These are phyloP conservation scores for Microascus cirrosus DNA, from an alignment of 2,329 filamentous ascomycete species.

Conservation along the genomic window DNA sequence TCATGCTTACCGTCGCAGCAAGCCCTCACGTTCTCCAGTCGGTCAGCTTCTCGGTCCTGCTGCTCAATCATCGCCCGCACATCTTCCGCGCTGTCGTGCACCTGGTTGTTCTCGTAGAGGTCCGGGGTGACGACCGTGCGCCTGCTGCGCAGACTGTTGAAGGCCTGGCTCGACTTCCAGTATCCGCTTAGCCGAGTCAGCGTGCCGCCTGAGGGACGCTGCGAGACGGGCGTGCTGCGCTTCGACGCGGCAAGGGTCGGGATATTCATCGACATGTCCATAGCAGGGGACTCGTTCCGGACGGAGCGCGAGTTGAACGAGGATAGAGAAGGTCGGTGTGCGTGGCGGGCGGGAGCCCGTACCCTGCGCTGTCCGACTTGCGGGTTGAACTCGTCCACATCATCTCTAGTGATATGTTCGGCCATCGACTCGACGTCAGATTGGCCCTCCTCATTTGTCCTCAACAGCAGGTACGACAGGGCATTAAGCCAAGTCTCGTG, in stretches of 20 bases:
- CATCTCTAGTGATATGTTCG: conserved; percentile 46
- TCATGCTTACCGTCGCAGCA: conserved; percentile 93
- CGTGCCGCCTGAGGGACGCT: conserved; percentile 30
- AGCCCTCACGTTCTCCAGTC: conserved; percentile 87
- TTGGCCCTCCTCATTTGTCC: conserved; percentile 51
- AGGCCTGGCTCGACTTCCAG: conserved; percentile 40
- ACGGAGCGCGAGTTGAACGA: conserved; percentile 71
- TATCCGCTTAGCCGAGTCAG: conserved; percentile 50
- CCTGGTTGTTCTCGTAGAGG: conserved; percentile 51
- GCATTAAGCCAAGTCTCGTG: conserved; percentile 99
- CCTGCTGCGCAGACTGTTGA: conserved; percentile 43
- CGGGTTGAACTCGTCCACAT: conserved; percentile 76
- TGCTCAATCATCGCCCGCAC: conserved; percentile 67
- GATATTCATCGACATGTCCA: conserved; percentile 24
- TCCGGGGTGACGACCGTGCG: conserved; percentile 20
- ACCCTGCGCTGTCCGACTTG: conserved; percentile 20
- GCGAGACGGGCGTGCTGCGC: conserved; percentile 22
- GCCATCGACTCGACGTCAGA: conserved; percentile 49
- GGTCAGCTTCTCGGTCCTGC: conserved; percentile 65
- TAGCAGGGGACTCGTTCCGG: conserved; percentile 45
- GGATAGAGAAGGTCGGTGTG: conserved; percentile 52
- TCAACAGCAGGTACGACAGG: conserved; percentile 79
- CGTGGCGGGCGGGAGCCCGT: conserved; percentile 37
- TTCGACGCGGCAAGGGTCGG: conserved; percentile 45
- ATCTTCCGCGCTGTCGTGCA: conserved; percentile 74